Percentiles rank a stretch among this genome's conserved stretches.
Conservation (phyloP, 805 yeast genomes). For the Saccharomyces paradoxus region DNA sequence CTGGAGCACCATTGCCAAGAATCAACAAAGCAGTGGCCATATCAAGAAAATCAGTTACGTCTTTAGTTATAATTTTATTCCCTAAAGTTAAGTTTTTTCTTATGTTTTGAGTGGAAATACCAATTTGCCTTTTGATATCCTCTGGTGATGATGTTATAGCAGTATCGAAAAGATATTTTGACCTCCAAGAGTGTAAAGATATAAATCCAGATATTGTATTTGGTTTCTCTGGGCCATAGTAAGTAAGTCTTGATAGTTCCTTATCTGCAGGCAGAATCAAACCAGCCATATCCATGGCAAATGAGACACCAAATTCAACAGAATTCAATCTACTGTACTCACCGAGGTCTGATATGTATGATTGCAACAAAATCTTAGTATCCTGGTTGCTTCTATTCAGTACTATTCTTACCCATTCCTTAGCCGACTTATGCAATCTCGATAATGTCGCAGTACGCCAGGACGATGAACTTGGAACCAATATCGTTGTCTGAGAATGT, state of each 20-base stretch:
- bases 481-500: slow-evolving; percentile 31
- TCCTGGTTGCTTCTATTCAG: slow-evolving; percentile 59
- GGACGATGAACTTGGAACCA: slow-evolving; percentile 58
- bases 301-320: slow-evolving; percentile 74
- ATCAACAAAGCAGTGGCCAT: slow-evolving; percentile 37
- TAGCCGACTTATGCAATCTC: slow-evolving; percentile 49
- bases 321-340: slow-evolving; percentile 31
- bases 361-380: slow-evolving; percentile 67
- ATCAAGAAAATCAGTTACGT: slow-evolving; percentile 39
- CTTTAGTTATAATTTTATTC: slow-evolving; percentile 22
- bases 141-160: slow-evolving; percentile 25
- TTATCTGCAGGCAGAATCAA: slow-evolving; percentile 56
- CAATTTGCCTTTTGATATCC: slow-evolving; percentile 20
- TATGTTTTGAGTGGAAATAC: slow-evolving; percentile 13
- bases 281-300: slow-evolving; percentile 87
- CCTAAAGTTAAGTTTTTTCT: slow-evolving; percentile 13
- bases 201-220: slow-evolving; percentile 65
- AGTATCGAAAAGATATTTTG: slow-evolving; percentile 31
- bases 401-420: slow-evolving; percentile 56
- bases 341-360: slow-evolving; percentile 53
- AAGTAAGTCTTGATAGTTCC: slow-evolving; percentile 47
- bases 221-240: slow-evolving; percentile 32
- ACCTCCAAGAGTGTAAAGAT: slow-evolving; percentile 70
- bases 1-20: slow-evolving; percentile 30
- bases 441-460: slow-evolving; percentile 68